Percentiles rank a stretch among this genome's conserved stretches.
phyloP scores from a whole-genome alignment of 192 early-diverging fungal genomes.

The Rhizophagus prolifer region DNA sequence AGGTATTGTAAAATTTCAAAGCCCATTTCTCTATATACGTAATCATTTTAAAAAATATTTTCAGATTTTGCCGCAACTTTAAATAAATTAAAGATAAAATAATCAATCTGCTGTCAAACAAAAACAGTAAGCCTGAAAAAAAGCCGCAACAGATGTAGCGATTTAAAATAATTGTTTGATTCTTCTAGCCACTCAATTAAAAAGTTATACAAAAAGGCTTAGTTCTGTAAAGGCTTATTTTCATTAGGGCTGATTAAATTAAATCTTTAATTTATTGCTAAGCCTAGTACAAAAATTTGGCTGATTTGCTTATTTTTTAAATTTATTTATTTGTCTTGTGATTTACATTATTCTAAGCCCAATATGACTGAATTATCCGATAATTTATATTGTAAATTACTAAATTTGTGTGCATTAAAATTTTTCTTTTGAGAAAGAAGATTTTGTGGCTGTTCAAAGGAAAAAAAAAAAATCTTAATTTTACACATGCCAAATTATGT shows the following conservation, averaged over 20 bases:
- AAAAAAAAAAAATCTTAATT: not conserved
- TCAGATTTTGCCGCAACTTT: not conserved
- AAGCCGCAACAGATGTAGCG: not conserved
- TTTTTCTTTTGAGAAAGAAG: not conserved
- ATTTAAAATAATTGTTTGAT: not conserved
- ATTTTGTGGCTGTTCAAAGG: not conserved
- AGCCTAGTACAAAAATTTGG: not conserved
- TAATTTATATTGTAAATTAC: not conserved
- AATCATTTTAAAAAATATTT: not conserved
- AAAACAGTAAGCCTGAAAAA: not conserved
- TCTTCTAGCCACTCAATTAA: not conserved
- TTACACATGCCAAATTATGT: not conserved
- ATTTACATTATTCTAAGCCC: not conserved
- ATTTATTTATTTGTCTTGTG: not conserved
- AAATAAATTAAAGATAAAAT: not conserved
- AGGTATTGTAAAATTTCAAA: no score
- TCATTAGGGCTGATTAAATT: not conserved
- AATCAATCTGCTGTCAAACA: constrained; percentile 1
- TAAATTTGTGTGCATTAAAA: not conserved
- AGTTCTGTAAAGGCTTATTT: not conserved
- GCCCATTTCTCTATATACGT: no score
- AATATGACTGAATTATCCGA: not conserved
- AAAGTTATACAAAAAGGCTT: not conserved
- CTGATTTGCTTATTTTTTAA: no score
- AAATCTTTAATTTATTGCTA: not conserved